phyloP scores from a whole-genome alignment of 1,284 basidiomycete genomes.

The Chiua sp. region DNA sequence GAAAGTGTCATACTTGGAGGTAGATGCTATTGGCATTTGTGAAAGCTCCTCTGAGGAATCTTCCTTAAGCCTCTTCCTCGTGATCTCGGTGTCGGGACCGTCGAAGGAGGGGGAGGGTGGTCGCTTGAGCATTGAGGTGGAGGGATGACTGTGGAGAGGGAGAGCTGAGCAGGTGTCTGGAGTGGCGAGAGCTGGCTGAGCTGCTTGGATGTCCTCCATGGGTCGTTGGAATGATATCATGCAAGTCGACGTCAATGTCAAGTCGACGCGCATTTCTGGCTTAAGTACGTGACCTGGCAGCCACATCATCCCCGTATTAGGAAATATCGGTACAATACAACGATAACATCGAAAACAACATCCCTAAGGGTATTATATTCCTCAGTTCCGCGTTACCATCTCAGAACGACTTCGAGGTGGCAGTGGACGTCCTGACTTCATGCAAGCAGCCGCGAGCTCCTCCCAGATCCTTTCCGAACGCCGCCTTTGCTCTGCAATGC shows the following conservation, averaged over 20 bases:
- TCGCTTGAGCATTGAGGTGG: conserved; percentile 57
- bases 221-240: conserved; percentile 18
- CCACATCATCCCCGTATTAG: conserved; percentile 31
- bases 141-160: conserved; percentile 21
- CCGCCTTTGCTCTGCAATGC: conserved; percentile 54
- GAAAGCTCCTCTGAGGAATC: conserved; percentile 35
- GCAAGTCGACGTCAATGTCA: conserved; percentile 23
- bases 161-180: conserved; percentile 4
- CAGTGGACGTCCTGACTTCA: conserved; percentile 48
- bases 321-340: conserved; percentile 18
- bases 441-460: conserved; percentile 54
- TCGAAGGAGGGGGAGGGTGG: conserved; percentile 66
- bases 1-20: conserved; percentile 41
- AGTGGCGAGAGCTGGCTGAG: neutral
- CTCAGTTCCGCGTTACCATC: conserved; percentile 8
- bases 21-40: conserved; percentile 12
- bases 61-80: conserved; percentile 66
- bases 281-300: conserved; percentile 29
- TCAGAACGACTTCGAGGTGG: conserved; percentile 23
- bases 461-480: conserved; percentile 54
- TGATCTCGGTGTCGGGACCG: conserved; percentile 48
- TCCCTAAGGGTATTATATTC: neutral
- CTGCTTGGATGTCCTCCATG: conserved; percentile 26
- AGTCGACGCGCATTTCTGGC: conserved; percentile 21
- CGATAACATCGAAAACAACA: neutral